Conservation (phyloP, 768 basidiomycete species). For the Phanerochaete carnosa region DNA sequence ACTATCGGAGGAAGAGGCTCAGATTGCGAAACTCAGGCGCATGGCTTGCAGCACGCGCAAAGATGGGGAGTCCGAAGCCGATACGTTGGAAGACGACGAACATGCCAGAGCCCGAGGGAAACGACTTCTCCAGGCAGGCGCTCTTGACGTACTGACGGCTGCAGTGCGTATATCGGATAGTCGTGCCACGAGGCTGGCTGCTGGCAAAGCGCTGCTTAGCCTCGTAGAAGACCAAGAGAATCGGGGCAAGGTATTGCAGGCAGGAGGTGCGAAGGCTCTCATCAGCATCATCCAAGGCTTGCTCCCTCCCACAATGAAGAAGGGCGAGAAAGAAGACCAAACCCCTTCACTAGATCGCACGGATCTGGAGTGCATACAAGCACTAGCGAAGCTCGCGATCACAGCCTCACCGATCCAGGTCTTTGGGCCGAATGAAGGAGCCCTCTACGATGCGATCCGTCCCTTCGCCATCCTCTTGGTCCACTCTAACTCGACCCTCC, state of each 20-base stretch:
- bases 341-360: slow-evolving; percentile 35
- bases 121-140: slow-evolving; percentile 57
- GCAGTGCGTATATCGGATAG: slow-evolving; percentile 62
- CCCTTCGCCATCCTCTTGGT: slow-evolving; percentile 75
- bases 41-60: slow-evolving; percentile 56
- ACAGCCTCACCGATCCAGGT: slow-evolving; percentile 88
- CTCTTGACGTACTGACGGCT: slow-evolving; percentile 56
- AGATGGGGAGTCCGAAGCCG: slow-evolving; percentile 7
- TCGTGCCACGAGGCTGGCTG: slow-evolving; percentile 49
- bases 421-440: slow-evolving; percentile 81
- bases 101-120: slow-evolving; percentile 62
- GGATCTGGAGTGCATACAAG: slow-evolving; percentile 72
- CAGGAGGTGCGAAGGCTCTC: slow-evolving; percentile 73
- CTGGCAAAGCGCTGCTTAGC: slow-evolving; percentile 63
- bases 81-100: slow-evolving; percentile 59
- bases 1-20: slow-evolving; percentile 76
- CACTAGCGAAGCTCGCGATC: slow-evolving; percentile 89
- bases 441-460: slow-evolving; percentile 77
- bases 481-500: slow-evolving; percentile 60
- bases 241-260: slow-evolving; percentile 71
- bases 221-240: slow-evolving; percentile 77
- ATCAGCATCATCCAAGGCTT: slow-evolving; percentile 52
- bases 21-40: slow-evolving; percentile 72
- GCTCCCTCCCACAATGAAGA: slow-evolving; percentile 31
- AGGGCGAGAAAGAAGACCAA: slow-evolving; percentile 15